phyloP scores from a whole-genome alignment of 495 filamentous ascomycete species.

The Podospora bellae-mahoneyi region DNA sequence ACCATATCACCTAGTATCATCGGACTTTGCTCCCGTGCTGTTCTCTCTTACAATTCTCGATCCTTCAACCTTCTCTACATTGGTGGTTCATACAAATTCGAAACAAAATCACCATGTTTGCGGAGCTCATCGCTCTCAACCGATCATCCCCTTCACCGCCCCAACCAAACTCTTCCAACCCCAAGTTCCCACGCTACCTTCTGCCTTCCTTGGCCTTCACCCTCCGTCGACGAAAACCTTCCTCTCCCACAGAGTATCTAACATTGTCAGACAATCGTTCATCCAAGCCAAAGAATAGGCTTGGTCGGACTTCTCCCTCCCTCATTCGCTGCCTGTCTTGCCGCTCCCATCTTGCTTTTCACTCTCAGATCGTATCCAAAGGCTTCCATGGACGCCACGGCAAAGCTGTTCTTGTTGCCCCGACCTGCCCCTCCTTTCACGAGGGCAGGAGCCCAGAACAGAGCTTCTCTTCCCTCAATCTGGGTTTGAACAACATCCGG shows the following conservation, averaged over 20 bases:
- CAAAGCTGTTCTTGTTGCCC: conserved; percentile 80
- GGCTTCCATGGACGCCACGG: conserved; percentile 94
- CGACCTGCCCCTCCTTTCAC: conserved; percentile 32
- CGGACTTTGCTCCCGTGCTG: neutral
- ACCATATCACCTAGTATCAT: neutral
- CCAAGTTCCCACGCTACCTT: conserved; percentile 49
- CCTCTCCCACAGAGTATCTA: too few species aligned
- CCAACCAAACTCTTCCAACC: conserved; percentile 19
- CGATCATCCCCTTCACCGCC: conserved; percentile 10
- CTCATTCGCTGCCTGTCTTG: conserved; percentile 72
- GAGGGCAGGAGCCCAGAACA: neutral
- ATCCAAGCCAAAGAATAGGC: neutral
- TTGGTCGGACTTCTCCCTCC: conserved; percentile 24
- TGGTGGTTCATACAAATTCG: too few species aligned
- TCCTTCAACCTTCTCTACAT: too few species aligned
- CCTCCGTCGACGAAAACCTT: conserved; percentile 33
- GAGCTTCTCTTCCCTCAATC: neutral
- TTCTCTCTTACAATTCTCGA: too few species aligned
- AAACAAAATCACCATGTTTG: conserved; percentile 22
- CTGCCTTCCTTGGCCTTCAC: conserved; percentile 46
- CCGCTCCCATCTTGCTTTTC: conserved; percentile 68
- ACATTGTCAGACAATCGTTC: neutral
- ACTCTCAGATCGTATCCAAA: conserved; percentile 79
- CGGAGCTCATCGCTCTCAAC: conserved; percentile 17
- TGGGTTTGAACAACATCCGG: conserved; percentile 45